Base-by-base conservation (phyloP, 495 filamentous ascomycete genomes). In the Talaromyces proteolyticus region DNA sequence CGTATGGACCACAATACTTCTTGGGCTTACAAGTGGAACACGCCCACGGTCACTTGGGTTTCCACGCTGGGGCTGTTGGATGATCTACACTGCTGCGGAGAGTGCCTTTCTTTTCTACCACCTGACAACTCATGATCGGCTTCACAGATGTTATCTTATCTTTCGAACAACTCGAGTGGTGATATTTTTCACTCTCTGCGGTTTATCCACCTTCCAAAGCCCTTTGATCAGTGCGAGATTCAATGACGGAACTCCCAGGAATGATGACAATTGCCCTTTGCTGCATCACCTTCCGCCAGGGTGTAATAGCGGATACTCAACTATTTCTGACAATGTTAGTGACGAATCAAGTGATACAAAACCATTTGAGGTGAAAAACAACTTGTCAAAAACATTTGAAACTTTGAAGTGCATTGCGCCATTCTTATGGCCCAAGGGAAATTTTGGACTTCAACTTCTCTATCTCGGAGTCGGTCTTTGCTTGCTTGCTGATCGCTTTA, bases 381-480 rank as follows among this genome's bases (percentile, higher is more conserved):
- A 16, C 20, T 49, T 34, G 24, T 48, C 42, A 37, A 23, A 23
- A 21, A 23, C 34, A 19, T 39, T 26, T 14, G 44, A 53, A 34
- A 37, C 25, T 10, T 58, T 60, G 25, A 44, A 51, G 72, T 68
- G 85, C 26, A 81, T 88, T 59, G 69, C 85, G 39, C 82, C 81
- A 6, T 80, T 82, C 56, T 66, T 88, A 19, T 85, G 82, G 81
- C 84, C 85, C 1, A 64, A 77, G 39, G 76, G 78, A 42, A 70
- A 74, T 49, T 73, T 62, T 26, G 52, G 57, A 10, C 68, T 87
- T 18, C 83, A 87, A 52, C 48, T 82, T 14, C 69, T 74, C 17
- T 71, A 80, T 42, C 55, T 76, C 8, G 67, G 82, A 14, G 77
- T 86, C 24, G 80, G 73, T 2, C 18, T 81, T 10, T 88, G 84